Evolutionary conservation across 768 basidiomycete genomes (phyloP).

Genomic region (Chiua virens): DNA sequence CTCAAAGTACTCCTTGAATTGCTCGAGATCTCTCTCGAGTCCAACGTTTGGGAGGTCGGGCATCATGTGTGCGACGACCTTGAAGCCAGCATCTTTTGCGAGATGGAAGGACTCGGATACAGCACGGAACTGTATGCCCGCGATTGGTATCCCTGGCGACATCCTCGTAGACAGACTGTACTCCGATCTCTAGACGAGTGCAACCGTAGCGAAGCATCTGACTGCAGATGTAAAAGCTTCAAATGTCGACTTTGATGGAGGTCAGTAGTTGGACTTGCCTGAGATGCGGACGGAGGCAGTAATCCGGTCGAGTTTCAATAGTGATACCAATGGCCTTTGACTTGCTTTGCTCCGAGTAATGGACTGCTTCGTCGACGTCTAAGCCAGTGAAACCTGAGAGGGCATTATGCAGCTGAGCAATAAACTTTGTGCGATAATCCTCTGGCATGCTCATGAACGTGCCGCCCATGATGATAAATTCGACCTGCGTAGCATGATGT

Average conservation of each 20-base stretch:
- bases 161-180: slow-evolving; percentile 99
- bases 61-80: slow-evolving; percentile 99
- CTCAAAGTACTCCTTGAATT: slow-evolving; percentile 99
- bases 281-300: slow-evolving; percentile 94
- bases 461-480: slow-evolving; percentile 96
- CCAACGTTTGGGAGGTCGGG: slow-evolving; percentile 98
- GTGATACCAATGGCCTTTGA: slow-evolving; percentile 99
- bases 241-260: neutral
- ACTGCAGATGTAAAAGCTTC: slow-evolving; percentile 40
- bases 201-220: slow-evolving; percentile 99
- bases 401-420: slow-evolving; percentile 96
- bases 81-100: slow-evolving; percentile 98
- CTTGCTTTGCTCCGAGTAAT: slow-evolving; percentile 96
- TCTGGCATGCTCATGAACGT: slow-evolving; percentile 99
- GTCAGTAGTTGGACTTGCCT: slow-evolving; percentile 47
- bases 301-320: slow-evolving; percentile 97
- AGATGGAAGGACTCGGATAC: slow-evolving; percentile 97
- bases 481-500: slow-evolving; percentile 51
- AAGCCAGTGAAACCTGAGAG: slow-evolving; percentile 91
- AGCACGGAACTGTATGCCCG: slow-evolving; percentile 96
- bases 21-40: slow-evolving; percentile 93
- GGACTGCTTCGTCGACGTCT: slow-evolving; percentile 94
- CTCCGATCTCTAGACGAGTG: slow-evolving; percentile 96
- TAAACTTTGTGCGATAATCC: slow-evolving; percentile 89
- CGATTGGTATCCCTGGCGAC: slow-evolving; percentile 98